Base-by-base conservation (phyloP, 2,329 filamentous ascomycete genomes). In the Aspergillus arachidicola region DNA sequence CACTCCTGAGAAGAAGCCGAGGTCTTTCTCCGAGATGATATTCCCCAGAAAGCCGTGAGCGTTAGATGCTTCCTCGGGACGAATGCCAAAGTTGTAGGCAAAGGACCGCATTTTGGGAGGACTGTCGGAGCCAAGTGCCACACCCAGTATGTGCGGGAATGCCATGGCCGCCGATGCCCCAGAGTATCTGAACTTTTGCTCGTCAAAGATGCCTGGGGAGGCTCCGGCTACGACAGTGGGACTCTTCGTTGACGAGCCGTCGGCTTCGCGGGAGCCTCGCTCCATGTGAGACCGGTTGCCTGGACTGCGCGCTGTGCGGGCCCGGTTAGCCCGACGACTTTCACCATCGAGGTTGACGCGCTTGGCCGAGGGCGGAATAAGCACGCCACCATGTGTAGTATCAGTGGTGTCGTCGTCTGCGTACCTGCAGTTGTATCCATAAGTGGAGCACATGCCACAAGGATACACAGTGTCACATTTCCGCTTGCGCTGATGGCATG, bases 401-500 rank as follows among this genome's bases (percentile, higher is more conserved):
- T 23, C 50, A 48, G 55, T 45, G n/a, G 38, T 51, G 41, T 64
- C 19, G 41, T 64, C 19, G 43, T 69, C 62, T 41, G 56, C 19
- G 58, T 75, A 75, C 21, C 55, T 71, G 64, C 73, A 74, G 58
- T 65, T 61, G 34, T 75, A 75, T 55, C 34, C 64, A 53, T 74
- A 75, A 9, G 66, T 73, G 57, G 68, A 66, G 64, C 73, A 75
- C 67, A 63, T 73, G 56, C 63, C 61, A 61, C 73, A 75, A n/a
- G 73, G 73, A 66, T 73, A 71, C 38, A n/a, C 53, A 4, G 26
- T 59, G 57, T 75, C 71, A 58, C 73, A 75, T 72, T 74, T 75
- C n/a, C 73, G 72, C 65, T 75, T 75, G 55, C 73, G 73, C 69
- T 75, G 68, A 32, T 75, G 73, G 58, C 73, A 75, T 3, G 73